These are phyloP conservation scores for Diaporthe eres DNA, from an alignment of 2,329 filamentous ascomycete genomes.

Conservation along the genomic window DNA sequence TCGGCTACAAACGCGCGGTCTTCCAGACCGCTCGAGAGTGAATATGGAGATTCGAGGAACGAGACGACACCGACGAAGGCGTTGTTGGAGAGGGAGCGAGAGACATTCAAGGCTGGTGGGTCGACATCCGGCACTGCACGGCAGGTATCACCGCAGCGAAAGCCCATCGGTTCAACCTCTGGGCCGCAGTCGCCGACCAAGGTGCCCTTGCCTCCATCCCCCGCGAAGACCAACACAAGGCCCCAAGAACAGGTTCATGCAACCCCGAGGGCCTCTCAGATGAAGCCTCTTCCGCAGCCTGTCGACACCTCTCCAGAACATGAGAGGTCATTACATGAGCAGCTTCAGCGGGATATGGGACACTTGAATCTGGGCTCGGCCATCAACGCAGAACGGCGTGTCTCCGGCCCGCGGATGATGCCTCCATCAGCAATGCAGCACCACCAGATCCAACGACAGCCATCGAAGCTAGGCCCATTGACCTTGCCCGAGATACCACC, in stretches of 20 bases:
- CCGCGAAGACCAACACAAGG: constrained; percentile 59
- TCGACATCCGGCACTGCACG: constrained; percentile 64
- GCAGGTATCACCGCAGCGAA: constrained; percentile 73
- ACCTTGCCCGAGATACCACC: constrained; percentile 69
- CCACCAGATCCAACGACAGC: constrained; percentile 48
- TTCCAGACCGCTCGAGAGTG: constrained; percentile 63
- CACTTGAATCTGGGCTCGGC: constrained; percentile 65
- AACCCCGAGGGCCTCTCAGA: constrained; percentile 62
- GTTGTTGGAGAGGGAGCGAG: constrained; percentile 57
- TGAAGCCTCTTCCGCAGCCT: constrained; percentile 63
- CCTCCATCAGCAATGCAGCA: constrained; percentile 26
- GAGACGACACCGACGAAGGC: constrained; percentile 65
- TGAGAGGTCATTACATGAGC: constrained; percentile 71
- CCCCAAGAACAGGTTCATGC: constrained; percentile 54
- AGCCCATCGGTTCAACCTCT: constrained; percentile 56
- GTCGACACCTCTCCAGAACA: constrained; percentile 70
- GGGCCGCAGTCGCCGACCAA: constrained; percentile 67
- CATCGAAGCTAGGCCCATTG: constrained; percentile 58
- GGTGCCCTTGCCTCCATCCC: constrained; percentile 72
- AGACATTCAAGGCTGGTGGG: constrained; percentile 67
- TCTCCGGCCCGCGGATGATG: constrained; percentile 36
- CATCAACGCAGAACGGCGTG: constrained; percentile 44
- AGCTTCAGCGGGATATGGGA: constrained; percentile 74
- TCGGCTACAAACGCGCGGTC: constrained; percentile 83
- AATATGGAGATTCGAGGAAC: constrained; percentile 65